A percentile compares a stretch with the other conserved stretches of the same genome.
These are phyloP conservation scores for Penicillium sp. DNA, from an alignment of 2,329 filamentous ascomycete genomes.

Conservation along the genomic window DNA sequence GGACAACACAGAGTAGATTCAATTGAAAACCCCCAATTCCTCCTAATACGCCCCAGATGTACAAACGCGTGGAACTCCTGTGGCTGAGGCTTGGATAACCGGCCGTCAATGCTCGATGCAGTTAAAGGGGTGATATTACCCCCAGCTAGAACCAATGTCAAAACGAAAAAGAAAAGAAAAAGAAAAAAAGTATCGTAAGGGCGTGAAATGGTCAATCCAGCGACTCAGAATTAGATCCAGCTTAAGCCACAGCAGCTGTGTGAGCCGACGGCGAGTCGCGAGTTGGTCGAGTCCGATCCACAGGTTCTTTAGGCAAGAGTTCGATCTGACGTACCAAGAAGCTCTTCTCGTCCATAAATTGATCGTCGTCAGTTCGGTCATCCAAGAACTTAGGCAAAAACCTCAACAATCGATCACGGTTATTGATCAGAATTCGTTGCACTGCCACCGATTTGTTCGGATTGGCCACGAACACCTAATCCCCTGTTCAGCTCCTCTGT, in stretches of 20 bases:
- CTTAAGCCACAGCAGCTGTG: slow-evolving; percentile 25
- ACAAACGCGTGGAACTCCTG: slow-evolving; percentile 14
- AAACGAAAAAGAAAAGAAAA: too few relatives aligned
- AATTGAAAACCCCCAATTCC: slow-evolving; percentile 3
- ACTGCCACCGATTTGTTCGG: slow-evolving; percentile 96
- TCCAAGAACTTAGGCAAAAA: slow-evolving; percentile 89
- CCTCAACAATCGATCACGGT: slow-evolving; percentile 76
- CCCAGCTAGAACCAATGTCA: slow-evolving; percentile 8
- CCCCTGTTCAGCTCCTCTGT: slow-evolving; percentile 15
- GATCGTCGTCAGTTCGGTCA: slow-evolving; percentile 91
- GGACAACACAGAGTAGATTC: neutral
- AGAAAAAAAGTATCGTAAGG: slow-evolving; percentile 8
- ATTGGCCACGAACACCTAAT: slow-evolving; percentile 86
- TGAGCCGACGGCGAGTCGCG: slow-evolving; percentile 24
- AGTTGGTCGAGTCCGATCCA: slow-evolving; percentile 28
- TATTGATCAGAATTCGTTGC: slow-evolving; percentile 91
- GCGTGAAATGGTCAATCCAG: slow-evolving; percentile 9
- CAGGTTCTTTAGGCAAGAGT: slow-evolving; percentile 36
- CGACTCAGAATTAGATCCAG: slow-evolving; percentile 9
- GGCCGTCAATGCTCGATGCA: slow-evolving; percentile 13
- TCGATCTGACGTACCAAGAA: slow-evolving; percentile 93
- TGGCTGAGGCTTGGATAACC: slow-evolving; percentile 10
- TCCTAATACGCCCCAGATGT: slow-evolving; percentile 5
- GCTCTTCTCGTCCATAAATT: slow-evolving; percentile 95
- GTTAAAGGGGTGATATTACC: slow-evolving; percentile 3